phyloP scores from a whole-genome alignment of 2,329 filamentous ascomycete species.

The Metarhizium brunneum region DNA sequence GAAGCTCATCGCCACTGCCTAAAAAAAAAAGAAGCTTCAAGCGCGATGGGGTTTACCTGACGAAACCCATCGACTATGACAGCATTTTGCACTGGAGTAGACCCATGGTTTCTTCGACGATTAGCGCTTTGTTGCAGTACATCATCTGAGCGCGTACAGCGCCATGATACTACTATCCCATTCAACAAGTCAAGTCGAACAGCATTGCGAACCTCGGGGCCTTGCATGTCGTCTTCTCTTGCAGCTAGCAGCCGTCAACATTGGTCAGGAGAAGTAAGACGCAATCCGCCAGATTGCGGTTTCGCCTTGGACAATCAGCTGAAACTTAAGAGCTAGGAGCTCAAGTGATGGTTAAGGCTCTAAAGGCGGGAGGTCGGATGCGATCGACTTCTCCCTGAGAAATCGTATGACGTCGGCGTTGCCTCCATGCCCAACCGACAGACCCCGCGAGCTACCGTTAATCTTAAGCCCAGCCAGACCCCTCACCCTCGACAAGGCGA shows the following conservation, averaged over 20 bases:
- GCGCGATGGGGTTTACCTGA: no score
- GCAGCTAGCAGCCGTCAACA: background rate
- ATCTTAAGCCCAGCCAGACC: constrained; percentile 11
- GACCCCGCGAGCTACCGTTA: background rate
- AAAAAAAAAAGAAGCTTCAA: no score
- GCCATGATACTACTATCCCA: background rate
- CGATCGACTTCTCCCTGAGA: background rate
- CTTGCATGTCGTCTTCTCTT: background rate
- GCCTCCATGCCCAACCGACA: background rate
- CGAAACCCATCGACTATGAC: no score
- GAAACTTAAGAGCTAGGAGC: background rate
- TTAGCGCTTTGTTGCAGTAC: no score
- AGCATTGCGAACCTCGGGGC: background rate
- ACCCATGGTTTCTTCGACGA: no score
- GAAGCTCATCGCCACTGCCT: no score
- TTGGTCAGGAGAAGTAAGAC: background rate
- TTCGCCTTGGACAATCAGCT: background rate
- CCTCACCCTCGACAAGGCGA: constrained; percentile 22
- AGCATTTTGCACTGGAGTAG: no score
- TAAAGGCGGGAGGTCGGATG: background rate
- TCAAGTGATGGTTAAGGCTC: background rate
- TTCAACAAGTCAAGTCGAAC: background rate
- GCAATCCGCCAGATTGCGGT: background rate
- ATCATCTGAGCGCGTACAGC: no score
- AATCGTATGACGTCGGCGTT: background rate